These are phyloP conservation scores for Gynochthodes officinalis DNA, from an alignment of 257 asterid genomes.

Conservation along the genomic window DNA sequence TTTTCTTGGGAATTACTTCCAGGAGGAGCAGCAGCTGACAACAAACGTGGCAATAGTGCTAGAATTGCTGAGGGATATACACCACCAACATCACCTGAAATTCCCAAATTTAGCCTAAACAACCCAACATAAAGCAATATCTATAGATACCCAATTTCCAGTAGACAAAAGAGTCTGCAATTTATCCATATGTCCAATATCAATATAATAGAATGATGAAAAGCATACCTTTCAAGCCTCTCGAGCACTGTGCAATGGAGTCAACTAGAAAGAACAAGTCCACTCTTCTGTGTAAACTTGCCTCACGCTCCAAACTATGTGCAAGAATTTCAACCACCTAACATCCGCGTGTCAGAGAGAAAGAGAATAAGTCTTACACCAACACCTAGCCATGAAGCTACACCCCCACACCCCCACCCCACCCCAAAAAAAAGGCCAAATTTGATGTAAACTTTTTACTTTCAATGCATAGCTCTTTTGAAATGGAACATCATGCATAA, in stretches of 20 bases:
- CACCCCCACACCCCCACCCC: no score
- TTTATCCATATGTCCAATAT: not conserved
- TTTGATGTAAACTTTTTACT: not conserved
- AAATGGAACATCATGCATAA: not conserved
- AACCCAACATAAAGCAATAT: no score
- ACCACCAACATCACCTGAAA: slow-evolving; percentile 70
- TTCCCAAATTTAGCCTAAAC: slow-evolving; percentile 23
- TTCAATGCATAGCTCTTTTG: not conserved
- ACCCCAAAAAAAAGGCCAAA: not conserved
- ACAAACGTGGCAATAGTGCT: slow-evolving; percentile 64
- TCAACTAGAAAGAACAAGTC: slow-evolving; percentile 87
- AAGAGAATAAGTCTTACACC: not conserved
- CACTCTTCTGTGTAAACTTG: slow-evolving; percentile 65
- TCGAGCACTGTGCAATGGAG: slow-evolving; percentile 77
- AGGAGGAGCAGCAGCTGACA: slow-evolving; percentile 91
- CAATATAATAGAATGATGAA: slow-evolving; percentile 15
- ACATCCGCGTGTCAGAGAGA: slow-evolving; percentile 6
- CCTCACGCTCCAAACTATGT: slow-evolving; percentile 51
- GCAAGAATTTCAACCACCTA: slow-evolving; percentile 82
- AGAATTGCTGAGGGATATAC: slow-evolving; percentile 78
- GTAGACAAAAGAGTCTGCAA: not conserved
- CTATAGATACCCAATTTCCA: not conserved
- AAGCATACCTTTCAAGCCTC: slow-evolving; percentile 68
- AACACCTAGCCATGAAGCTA: slow-evolving; percentile 16
- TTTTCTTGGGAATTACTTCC: slow-evolving; percentile 71